Evolutionary conservation across 495 filamentous ascomycete genomes (phyloP), one percentile per base, ranked within the genome.

Genomic region (Mycothermus thermophilus): DNA sequence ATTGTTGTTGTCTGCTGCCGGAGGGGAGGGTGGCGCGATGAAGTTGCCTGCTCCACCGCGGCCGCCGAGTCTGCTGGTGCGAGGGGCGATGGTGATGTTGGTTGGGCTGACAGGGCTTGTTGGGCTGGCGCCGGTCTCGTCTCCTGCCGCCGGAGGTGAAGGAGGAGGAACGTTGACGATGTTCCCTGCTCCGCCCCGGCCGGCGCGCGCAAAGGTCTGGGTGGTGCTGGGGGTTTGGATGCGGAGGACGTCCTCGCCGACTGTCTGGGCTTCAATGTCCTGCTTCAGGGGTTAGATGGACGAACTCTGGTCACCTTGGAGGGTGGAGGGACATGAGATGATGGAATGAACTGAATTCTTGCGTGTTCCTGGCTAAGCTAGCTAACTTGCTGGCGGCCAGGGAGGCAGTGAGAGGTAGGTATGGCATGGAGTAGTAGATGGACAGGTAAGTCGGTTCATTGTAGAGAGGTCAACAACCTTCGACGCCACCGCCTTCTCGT

Each of bases 11-110:
- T n/a, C n/a, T n/a, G n/a, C n/a, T n/a, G n/a, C n/a, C n/a, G n/a
- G 27, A 11, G 3, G 25, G 25, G 25, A 5, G 4, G 3, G 11
- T 4, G n/a, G 3, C 4, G 34, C 28, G 12, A 19, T 34, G 24
- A 69, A 75, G 58, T 79, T 80, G 12, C 75, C 74, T 0, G 69
- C 70, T 17, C 72, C 72, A 38, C 72, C 71, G 15, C 73, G 67
- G 20, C 72, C 71, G 27, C 52, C 57, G 42, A 14, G 14, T 17
- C 19, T 13, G 28, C 19, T 33, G 30, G 14, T 30, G 32, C 5
- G 33, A 22, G 26, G 30, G 17, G 26, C 20, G 7, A 26, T 21
- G 18, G 20, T 23, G 32, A 15, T 32, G 3, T 35, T 34, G 32
- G 17, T 27, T 25, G 25, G 16, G 15, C 15, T 15, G 9, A 18